Conservation (phyloP, 495 filamentous ascomycete genomes). For the Ramalina peruviana region DNA sequence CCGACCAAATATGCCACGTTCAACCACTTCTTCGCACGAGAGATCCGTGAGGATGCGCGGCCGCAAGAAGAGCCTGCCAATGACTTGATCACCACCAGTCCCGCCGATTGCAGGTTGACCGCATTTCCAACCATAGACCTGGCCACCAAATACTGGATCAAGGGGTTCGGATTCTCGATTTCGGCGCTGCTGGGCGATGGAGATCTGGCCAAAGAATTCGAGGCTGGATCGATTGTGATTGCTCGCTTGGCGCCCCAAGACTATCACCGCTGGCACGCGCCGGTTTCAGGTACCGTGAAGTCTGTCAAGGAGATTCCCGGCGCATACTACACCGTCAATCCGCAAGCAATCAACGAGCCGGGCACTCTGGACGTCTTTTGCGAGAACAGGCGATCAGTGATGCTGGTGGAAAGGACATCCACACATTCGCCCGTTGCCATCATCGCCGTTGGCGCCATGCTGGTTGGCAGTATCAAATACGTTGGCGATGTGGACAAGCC, state of each 20-base stretch:
- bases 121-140: constrained; percentile 24
- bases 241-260: constrained; percentile 29
- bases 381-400: constrained; percentile 28
- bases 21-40: constrained; percentile 34
- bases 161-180: constrained; percentile 28
- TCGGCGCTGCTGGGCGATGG: constrained; percentile 24
- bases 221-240: constrained; percentile 28
- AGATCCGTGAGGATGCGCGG: constrained; percentile 22
- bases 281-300: constrained; percentile 25
- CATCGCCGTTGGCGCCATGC: constrained; percentile 29
- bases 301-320: constrained; percentile 21
- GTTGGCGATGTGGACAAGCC: constrained; percentile 19
- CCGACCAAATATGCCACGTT: constrained; percentile 22
- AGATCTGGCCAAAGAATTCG: constrained; percentile 21
- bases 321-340: constrained; percentile 29
- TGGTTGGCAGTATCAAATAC: constrained; percentile 30
- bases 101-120: constrained; percentile 29
- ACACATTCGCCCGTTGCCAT: constrained; percentile 24
- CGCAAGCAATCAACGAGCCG: constrained; percentile 30
- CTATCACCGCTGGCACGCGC: constrained; percentile 36
- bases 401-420: constrained; percentile 20
- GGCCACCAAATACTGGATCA: constrained; percentile 32
- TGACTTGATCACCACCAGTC: constrained; percentile 19
- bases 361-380: constrained; percentile 31
- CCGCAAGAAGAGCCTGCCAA: constrained; percentile 24